phyloP scores from a whole-genome alignment of 1,284 basidiomycete genomes.

The Termitomyces sp. region DNA sequence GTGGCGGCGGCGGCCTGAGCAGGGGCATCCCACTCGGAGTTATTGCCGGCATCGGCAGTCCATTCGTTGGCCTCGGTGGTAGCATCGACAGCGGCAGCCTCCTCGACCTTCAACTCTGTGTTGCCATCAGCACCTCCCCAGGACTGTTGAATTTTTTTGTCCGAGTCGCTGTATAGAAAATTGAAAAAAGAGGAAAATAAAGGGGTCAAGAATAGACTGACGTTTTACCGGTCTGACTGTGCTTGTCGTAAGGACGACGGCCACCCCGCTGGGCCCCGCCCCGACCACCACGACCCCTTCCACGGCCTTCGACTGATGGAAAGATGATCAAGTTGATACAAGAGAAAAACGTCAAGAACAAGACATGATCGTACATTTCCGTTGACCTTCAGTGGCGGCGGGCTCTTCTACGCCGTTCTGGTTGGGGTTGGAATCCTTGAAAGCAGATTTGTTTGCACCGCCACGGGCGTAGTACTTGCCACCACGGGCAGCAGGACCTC shows the following conservation, averaged over 20 bases:
- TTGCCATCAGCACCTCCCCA: slow-evolving; percentile 89
- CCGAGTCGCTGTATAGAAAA: slow-evolving; percentile 61
- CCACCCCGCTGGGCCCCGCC: slow-evolving; percentile 51
- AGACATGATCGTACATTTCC: slow-evolving; percentile 45
- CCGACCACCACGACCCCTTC: slow-evolving; percentile 38
- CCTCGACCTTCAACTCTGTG: slow-evolving; percentile 73
- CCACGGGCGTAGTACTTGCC: slow-evolving; percentile 74
- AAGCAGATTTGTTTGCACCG: slow-evolving; percentile 37
- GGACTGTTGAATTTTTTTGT: slow-evolving; percentile 87
- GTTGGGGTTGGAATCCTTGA: slow-evolving; percentile 32
- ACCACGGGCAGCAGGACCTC: slow-evolving; percentile 64
- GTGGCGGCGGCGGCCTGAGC: slow-evolving; percentile 32
- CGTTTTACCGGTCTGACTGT: slow-evolving; percentile 80
- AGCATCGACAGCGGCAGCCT: slow-evolving; percentile 59
- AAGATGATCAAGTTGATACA: slow-evolving; percentile 13
- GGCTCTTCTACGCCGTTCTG: slow-evolving; percentile 42
- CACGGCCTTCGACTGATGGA: slow-evolving; percentile 42
- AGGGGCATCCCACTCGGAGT: slow-evolving; percentile 38
- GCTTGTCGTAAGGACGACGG: slow-evolving; percentile 74
- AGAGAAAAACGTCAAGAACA: slow-evolving; percentile 12
- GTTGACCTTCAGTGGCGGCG: slow-evolving; percentile 37
- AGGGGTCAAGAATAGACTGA: slow-evolving; percentile 32
- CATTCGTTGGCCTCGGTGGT: slow-evolving; percentile 44
- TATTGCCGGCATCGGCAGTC: slow-evolving; percentile 32
- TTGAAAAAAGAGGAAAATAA: too few species aligned